Evolutionary conservation across 306 rosid species (phyloP).

Genomic region (Ormosia semicastrata): DNA sequence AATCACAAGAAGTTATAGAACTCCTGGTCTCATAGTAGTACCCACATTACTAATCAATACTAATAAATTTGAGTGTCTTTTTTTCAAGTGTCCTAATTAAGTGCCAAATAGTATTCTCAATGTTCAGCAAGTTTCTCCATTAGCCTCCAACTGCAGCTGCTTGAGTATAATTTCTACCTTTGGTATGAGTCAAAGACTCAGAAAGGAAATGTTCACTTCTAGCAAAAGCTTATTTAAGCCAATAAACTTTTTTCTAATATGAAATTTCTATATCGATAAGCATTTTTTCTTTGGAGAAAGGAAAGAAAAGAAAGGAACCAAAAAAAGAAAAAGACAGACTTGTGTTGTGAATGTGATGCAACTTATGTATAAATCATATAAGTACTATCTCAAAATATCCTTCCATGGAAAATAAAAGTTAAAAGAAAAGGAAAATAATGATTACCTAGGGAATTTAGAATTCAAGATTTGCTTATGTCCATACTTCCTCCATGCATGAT

Average conservation of each 20-base stretch:
- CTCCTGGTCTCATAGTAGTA: too few relatives aligned
- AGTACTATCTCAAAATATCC: background rate
- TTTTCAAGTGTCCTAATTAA: too few relatives aligned
- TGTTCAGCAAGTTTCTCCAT: too few relatives aligned
- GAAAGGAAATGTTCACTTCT: background rate
- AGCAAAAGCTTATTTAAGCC: background rate
- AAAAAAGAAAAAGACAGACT: background rate
- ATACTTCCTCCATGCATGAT: slow-evolving; percentile 74
- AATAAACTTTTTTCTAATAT: background rate
- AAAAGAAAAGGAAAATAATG: background rate
- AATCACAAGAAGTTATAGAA: background rate
- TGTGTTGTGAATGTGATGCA: background rate
- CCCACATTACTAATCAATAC: too few relatives aligned
- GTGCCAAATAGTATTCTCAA: too few relatives aligned
- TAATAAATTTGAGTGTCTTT: too few relatives aligned
- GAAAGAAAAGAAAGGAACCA: background rate
- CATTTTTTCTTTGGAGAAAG: background rate
- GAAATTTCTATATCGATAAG: background rate
- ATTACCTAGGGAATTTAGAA: slow-evolving; percentile 63
- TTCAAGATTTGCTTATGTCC: slow-evolving; percentile 71
- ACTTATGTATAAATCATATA: background rate
- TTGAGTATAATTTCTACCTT: background rate
- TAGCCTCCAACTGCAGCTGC: background rate
- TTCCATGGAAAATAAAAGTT: background rate
- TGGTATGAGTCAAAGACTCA: background rate